Evolutionary conservation across 345 rosid genomes (phyloP).

Genomic region (Draba incana): DNA sequence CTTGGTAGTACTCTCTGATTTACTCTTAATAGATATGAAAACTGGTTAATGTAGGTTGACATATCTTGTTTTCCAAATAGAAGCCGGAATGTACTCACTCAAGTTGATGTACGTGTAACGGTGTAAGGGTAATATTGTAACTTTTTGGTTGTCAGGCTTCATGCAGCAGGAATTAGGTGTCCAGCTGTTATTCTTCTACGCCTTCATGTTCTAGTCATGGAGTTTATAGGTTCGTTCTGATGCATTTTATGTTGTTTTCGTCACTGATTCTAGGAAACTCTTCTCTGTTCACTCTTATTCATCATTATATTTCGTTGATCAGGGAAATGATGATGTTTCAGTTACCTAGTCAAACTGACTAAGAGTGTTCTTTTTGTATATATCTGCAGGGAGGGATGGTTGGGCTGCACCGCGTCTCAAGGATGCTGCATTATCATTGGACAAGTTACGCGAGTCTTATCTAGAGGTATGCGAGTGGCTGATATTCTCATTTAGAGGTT

Average conservation of each 20-base stretch:
- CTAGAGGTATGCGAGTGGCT: conserved; percentile 62
- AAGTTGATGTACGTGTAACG: background rate
- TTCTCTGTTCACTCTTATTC: background rate
- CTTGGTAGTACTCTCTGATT: background rate
- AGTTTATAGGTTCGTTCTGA: conserved; percentile 77
- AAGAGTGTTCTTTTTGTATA: conserved; percentile 4
- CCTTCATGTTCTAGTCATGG: conserved; percentile 97
- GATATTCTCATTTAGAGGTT: background rate
- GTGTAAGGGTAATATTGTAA: background rate
- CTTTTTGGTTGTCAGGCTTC: conserved; percentile 58
- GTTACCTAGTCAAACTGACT: background rate
- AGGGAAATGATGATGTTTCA: background rate
- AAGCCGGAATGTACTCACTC: background rate
- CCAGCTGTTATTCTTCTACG: conserved; percentile 75
- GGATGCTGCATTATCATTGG: conserved; percentile 89
- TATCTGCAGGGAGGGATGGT: conserved; percentile 71
- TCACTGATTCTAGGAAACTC: background rate
- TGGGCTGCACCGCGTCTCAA: conserved; percentile 99
- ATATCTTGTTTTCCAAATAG: background rate
- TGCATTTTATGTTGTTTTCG: background rate
- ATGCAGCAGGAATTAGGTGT: conserved; percentile 91
- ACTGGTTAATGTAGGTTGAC: background rate
- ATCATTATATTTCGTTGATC: background rate
- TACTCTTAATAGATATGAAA: background rate
- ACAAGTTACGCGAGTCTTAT: conserved; percentile 87